These are phyloP conservation scores for Neophaeococcomyces mojaviensis DNA, from an alignment of 2,329 filamentous ascomycete genomes.

Conservation along the genomic window DNA sequence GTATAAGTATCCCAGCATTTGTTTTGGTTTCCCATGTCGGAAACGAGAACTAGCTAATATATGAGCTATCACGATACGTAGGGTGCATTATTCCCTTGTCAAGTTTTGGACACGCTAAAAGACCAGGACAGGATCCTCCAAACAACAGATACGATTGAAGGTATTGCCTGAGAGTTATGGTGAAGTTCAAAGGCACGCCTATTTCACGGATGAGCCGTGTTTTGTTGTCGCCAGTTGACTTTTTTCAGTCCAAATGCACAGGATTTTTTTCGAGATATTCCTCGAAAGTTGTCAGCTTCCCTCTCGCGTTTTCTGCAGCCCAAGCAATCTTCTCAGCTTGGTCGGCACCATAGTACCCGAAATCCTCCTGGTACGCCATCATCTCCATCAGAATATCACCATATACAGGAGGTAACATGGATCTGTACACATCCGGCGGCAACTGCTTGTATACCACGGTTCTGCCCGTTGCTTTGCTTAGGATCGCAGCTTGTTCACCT, in stretches of 20 bases:
- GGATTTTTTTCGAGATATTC: slow-evolving; percentile 27
- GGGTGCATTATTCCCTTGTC: too few species aligned
- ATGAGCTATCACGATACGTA: too few species aligned
- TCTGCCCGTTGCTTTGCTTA: slow-evolving; percentile 32
- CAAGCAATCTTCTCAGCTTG: slow-evolving; percentile 27
- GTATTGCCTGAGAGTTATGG: too few species aligned
- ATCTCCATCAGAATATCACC: slow-evolving; percentile 19
- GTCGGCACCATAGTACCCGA: slow-evolving; percentile 32
- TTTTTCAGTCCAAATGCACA: slow-evolving; percentile 5
- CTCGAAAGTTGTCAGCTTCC: slow-evolving; percentile 30
- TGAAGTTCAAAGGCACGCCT: too few species aligned
- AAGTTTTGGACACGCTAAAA: too few species aligned
- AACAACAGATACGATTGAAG: too few species aligned
- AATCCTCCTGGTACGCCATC: slow-evolving; percentile 27
- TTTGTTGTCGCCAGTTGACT: not conserved
- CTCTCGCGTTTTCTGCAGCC: slow-evolving; percentile 16
- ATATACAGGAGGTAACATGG: slow-evolving; percentile 14
- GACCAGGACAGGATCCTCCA: too few species aligned
- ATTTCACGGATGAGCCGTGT: too few species aligned
- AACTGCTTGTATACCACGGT: slow-evolving; percentile 28
- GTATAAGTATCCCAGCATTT: too few species aligned
- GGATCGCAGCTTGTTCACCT: slow-evolving; percentile 26
- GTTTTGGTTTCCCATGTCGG: too few species aligned
- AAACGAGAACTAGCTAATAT: too few species aligned
- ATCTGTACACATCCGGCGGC: slow-evolving; percentile 21